These are phyloP conservation scores for Xenosphaeropsis pyriputrescens DNA, from an alignment of 2,329 filamentous ascomycete genomes.

Conservation along the genomic window DNA sequence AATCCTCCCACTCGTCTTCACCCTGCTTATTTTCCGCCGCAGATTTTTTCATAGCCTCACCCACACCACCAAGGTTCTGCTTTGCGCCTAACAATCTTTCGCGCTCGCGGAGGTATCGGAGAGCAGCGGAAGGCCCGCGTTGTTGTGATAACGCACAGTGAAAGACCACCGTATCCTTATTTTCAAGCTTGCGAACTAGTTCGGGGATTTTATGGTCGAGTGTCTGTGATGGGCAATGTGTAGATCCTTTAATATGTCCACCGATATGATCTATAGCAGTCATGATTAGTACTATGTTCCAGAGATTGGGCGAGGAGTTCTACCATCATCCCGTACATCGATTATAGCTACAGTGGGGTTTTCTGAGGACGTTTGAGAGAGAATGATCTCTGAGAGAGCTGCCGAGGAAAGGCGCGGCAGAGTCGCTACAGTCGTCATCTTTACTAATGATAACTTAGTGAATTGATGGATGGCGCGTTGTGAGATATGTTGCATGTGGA, in stretches of 20 bases:
- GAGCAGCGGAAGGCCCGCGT: constrained; percentile 70
- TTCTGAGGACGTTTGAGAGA: constrained; percentile 8
- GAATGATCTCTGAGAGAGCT: constrained; percentile 14
- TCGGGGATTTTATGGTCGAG: constrained; percentile 70
- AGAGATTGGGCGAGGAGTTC: neutral
- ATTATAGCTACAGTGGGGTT: constrained; percentile 50
- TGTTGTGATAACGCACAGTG: constrained; percentile 90
- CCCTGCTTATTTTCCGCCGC: constrained; percentile 14
- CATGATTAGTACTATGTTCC: neutral
- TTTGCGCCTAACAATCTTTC: constrained; percentile 27
- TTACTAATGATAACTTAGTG: too few relatives aligned
- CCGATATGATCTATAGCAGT: constrained; percentile 60
- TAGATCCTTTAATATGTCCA: constrained; percentile 69
- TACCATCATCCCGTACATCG: constrained; percentile 78
- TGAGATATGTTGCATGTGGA: too few relatives aligned
- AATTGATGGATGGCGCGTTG: too few relatives aligned
- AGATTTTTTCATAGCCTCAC: constrained; percentile 8
- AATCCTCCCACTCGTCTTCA: constrained; percentile 13
- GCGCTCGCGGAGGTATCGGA: constrained; percentile 63
- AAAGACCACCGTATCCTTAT: constrained; percentile 78
- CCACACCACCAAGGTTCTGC: constrained; percentile 8
- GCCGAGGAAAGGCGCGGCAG: constrained; percentile 16
- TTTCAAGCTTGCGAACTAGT: constrained; percentile 61
- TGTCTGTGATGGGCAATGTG: constrained; percentile 58
- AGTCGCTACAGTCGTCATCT: constrained; percentile 1